Percentiles rank a stretch among this genome's conserved stretches.
Conservation (phyloP, 495 filamentous ascomycete genomes). For the Amphirosellinia nigrospora region DNA sequence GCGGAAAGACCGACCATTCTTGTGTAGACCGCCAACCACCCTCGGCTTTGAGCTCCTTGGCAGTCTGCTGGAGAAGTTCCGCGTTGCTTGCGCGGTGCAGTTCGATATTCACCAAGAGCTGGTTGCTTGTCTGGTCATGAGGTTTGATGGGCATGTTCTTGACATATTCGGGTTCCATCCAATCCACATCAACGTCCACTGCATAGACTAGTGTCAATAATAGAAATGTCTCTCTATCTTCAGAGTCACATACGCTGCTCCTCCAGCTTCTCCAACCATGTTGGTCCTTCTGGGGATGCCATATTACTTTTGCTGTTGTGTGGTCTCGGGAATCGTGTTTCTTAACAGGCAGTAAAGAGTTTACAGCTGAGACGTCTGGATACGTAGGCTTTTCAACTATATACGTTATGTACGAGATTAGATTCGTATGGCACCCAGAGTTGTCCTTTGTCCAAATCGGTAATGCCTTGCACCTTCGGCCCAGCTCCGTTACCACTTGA, state of each 20-base stretch:
- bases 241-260: conserved; percentile 29
- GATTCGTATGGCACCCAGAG: background rate
- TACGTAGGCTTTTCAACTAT: background rate
- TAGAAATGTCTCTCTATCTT: background rate
- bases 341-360: background rate
- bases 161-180: conserved; percentile 49
- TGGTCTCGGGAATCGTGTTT: conserved; percentile 3
- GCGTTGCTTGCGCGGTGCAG: conserved; percentile 45
- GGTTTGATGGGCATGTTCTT: conserved; percentile 51
- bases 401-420: background rate
- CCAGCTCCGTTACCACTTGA: background rate
- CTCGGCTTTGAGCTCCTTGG: conserved; percentile 46
- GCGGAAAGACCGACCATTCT: conserved; percentile 32
- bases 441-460: background rate
- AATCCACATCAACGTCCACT: conserved; percentile 50
- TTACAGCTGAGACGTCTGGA: background rate
- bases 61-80: conserved; percentile 42
- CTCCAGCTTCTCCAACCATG: conserved; percentile 39
- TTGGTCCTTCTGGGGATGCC: conserved; percentile 5
- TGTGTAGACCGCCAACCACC: conserved; percentile 50
- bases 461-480: background rate
- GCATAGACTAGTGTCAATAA: conserved; percentile 8
- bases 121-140: conserved; percentile 55
- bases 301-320: background rate
- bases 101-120: conserved; percentile 48